A percentile compares a stretch with the other conserved stretches of the same genome.
These are phyloP conservation scores for Syzygium malaccense DNA, from an alignment of 441 rosid species.

Conservation along the genomic window DNA sequence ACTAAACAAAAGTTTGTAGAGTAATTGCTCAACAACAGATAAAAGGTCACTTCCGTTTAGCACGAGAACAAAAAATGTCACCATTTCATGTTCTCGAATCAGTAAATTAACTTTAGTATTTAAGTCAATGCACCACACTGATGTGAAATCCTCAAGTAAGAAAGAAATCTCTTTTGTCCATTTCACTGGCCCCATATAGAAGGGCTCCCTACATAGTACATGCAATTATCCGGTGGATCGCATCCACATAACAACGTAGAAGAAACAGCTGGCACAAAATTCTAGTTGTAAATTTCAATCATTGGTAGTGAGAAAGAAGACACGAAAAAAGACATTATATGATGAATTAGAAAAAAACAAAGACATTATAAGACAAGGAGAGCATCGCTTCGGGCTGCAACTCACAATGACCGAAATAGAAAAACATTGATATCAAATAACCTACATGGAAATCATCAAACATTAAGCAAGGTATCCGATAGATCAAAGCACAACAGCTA, in stretches of 20 bases:
- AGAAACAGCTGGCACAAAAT: background rate
- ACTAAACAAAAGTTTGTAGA: background rate
- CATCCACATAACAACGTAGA: background rate
- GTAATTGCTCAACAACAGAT: background rate
- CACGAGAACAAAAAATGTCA: background rate
- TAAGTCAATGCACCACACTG: background rate
- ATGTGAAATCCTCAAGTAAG: background rate
- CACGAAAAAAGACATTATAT: background rate
- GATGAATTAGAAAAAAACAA: background rate
- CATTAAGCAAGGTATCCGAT: background rate
- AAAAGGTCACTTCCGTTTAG: background rate
- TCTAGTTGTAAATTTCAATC: background rate
- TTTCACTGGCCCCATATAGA: background rate
- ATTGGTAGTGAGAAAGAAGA: background rate
- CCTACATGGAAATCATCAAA: background rate
- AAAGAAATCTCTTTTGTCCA: background rate
- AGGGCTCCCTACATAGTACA: background rate
- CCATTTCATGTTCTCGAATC: background rate
- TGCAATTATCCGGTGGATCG: background rate
- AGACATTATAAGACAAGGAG: background rate
- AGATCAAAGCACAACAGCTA: background rate
- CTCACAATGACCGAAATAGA: background rate
- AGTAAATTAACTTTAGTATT: background rate
- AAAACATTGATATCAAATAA: background rate
- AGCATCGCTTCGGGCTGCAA: background rate